These are phyloP conservation scores for Pestalotiopsis sp. DNA, from an alignment of 2,329 filamentous ascomycete species.

Conservation along the genomic window DNA sequence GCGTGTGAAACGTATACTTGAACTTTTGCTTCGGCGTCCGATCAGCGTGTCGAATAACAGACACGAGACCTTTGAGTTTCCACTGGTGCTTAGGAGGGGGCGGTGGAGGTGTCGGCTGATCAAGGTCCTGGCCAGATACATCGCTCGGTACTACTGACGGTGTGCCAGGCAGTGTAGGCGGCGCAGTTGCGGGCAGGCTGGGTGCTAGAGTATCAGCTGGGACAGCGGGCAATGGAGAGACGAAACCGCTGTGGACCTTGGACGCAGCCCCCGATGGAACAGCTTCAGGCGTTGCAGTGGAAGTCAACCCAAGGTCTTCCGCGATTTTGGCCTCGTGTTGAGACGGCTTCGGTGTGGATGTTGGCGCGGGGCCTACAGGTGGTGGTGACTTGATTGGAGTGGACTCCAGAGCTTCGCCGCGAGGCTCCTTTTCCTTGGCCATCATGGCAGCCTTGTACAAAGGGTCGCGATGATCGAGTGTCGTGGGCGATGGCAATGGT, in stretches of 20 bases:
- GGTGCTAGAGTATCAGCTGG: constrained; percentile 34
- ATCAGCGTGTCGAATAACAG: constrained; percentile 94
- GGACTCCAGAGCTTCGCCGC: constrained; percentile 21
- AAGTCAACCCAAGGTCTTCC: constrained; percentile 24
- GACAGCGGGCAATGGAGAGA: constrained; percentile 34
- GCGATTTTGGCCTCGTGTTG: constrained; percentile 18
- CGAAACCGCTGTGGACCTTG: constrained; percentile 37
- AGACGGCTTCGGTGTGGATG: constrained; percentile 18
- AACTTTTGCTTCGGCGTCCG: constrained; percentile 99
- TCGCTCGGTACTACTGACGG: constrained; percentile 36
- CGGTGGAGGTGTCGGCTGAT: constrained; percentile 60
- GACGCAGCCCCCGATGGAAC: constrained; percentile 28
- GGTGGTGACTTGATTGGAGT: constrained; percentile 23
- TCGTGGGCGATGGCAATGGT: constrained; percentile 51
- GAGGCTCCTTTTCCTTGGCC: constrained; percentile 43
- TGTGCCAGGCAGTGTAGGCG: constrained; percentile 39
- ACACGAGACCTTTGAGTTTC: constrained; percentile 98
- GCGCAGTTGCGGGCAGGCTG: constrained; percentile 39
- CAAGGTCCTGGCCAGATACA: constrained; percentile 28
- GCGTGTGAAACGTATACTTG: constrained; percentile 98
- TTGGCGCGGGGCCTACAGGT: constrained; percentile 14
- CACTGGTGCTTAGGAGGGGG: constrained; percentile 86
- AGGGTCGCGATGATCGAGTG: constrained; percentile 42
- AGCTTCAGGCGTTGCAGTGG: constrained; percentile 27
- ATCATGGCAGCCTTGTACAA: constrained; percentile 28